phyloP scores from a whole-genome alignment of 2,329 filamentous ascomycete genomes.

The Ampelomyces quisqualis region DNA sequence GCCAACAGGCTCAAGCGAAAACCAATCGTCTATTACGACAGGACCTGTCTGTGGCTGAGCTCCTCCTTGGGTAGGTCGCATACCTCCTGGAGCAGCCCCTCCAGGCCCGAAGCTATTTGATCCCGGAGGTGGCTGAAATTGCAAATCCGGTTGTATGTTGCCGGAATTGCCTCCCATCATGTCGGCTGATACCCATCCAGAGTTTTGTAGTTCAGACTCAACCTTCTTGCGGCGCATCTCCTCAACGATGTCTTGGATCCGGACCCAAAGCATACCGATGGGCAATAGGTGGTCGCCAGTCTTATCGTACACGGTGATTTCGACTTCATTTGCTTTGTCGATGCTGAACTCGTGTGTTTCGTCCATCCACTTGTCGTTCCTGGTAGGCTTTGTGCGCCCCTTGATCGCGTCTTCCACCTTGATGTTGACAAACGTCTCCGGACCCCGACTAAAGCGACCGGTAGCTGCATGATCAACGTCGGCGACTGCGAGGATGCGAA shows the following conservation, averaged over 20 bases:
- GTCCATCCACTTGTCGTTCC: constrained; percentile 87
- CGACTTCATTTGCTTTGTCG: constrained; percentile 97
- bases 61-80: constrained; percentile 32
- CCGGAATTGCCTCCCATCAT: constrained; percentile 71
- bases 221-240: constrained; percentile 97
- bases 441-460: constrained; percentile 80
- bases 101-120: constrained; percentile 42
- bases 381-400: constrained; percentile 79
- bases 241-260: constrained; percentile 95
- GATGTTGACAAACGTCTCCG: constrained; percentile 92
- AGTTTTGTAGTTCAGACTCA: constrained; percentile 89
- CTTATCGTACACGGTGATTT: constrained; percentile 97
- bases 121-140: constrained; percentile 54
- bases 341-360: constrained; percentile 91
- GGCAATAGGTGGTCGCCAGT: constrained; percentile 83
- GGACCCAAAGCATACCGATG: constrained; percentile 92
- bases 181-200: constrained; percentile 96
- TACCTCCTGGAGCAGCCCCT: constrained; percentile 42
- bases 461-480: constrained; percentile 90
- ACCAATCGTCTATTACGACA: constrained; percentile 84
- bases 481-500: constrained; percentile 84
- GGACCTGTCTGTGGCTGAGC: constrained; percentile 55
- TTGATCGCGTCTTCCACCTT: constrained; percentile 96
- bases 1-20: constrained; percentile 91
- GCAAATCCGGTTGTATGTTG: constrained; percentile 54